Evolutionary conservation across 2,329 filamentous ascomycete genomes (phyloP).

Genomic region (Chaetomium globosum): DNA sequence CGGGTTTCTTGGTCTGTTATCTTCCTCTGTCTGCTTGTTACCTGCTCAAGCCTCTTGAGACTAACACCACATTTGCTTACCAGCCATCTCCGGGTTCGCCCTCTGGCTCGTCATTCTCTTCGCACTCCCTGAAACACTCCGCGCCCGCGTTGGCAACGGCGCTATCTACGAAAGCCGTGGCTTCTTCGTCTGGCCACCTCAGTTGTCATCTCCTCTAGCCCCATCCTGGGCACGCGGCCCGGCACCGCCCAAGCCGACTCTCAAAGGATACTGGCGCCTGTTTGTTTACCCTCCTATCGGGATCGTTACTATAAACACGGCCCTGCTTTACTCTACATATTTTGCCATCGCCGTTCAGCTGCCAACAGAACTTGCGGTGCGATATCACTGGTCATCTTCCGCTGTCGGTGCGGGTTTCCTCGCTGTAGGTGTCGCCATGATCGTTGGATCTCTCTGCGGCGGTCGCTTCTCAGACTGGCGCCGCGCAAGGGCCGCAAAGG

Average conservation of each 20-base stretch:
- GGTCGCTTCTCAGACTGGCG: constrained; percentile 29
- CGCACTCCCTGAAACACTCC: constrained; percentile 25
- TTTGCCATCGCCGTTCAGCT: constrained; percentile 28
- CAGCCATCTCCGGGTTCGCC: constrained; percentile 24
- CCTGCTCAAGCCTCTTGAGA: neutral
- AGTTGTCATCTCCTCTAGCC: constrained; percentile 22
- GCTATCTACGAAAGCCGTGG: constrained; percentile 12
- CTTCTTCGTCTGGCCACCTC: constrained; percentile 26
- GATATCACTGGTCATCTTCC: constrained; percentile 26
- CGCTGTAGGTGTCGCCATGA: constrained; percentile 27
- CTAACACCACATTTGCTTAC: neutral
- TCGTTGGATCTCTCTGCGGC: constrained; percentile 25
- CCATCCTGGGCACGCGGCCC: constrained; percentile 23
- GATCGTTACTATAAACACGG: constrained; percentile 27
- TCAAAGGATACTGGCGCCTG: constrained; percentile 26
- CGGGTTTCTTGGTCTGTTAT: constrained; percentile 25
- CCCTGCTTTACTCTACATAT: constrained; percentile 30
- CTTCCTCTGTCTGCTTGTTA: neutral
- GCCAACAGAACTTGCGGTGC: constrained; percentile 19
- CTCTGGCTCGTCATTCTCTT: constrained; percentile 25
- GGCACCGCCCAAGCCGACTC: constrained; percentile 19
- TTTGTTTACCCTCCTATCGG: constrained; percentile 28
- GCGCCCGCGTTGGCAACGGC: constrained; percentile 25
- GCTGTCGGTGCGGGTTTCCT: constrained; percentile 28
- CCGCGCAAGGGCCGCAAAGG: constrained; percentile 17